Evolutionary conservation across 1,284 basidiomycete species (phyloP).

Genomic region (Afroboletus lepidellus): DNA sequence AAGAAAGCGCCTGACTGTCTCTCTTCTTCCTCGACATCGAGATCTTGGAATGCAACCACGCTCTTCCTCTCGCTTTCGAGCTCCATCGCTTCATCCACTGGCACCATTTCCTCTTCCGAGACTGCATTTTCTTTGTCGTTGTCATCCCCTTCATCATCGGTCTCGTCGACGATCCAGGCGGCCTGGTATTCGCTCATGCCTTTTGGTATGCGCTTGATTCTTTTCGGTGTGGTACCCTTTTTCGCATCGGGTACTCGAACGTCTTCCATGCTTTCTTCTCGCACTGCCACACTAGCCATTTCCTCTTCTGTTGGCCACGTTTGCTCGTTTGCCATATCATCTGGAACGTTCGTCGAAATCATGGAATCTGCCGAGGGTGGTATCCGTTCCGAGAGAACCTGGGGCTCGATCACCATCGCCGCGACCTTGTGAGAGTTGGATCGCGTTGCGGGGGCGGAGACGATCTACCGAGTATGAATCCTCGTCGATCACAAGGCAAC

Average conservation of each 20-base stretch:
- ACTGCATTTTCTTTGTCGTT: slow-evolving; percentile 42
- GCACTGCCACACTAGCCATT: slow-evolving; percentile 53
- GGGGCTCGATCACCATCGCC: slow-evolving; percentile 65
- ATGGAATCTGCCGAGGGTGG: slow-evolving; percentile 82
- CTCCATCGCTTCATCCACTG: slow-evolving; percentile 57
- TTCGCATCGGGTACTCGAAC: slow-evolving; percentile 59
- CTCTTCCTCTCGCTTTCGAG: slow-evolving; percentile 51
- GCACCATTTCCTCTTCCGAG: slow-evolving; percentile 41
- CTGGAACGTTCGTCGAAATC: slow-evolving; percentile 84
- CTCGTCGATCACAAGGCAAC: neutral
- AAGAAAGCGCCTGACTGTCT: slow-evolving; percentile 58
- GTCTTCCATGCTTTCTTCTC: slow-evolving; percentile 29
- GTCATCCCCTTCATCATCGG: slow-evolving; percentile 62
- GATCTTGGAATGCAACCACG: slow-evolving; percentile 66
- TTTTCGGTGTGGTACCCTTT: slow-evolving; percentile 68
- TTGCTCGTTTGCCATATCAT: slow-evolving; percentile 91
- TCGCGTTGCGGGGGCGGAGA: slow-evolving; percentile 55
- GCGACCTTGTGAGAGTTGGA: slow-evolving; percentile 36
- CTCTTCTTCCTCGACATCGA: slow-evolving; percentile 82
- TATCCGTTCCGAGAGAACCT: slow-evolving; percentile 57
- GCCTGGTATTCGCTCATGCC: slow-evolving; percentile 94
- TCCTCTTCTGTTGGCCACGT: slow-evolving; percentile 99
- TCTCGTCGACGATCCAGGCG: slow-evolving; percentile 87
- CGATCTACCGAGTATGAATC: slow-evolving; percentile 45
- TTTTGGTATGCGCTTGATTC: slow-evolving; percentile 79